phyloP scores from a whole-genome alignment of 2,329 filamentous ascomycete genomes.

The Colletotrichum lindemuthianum region DNA sequence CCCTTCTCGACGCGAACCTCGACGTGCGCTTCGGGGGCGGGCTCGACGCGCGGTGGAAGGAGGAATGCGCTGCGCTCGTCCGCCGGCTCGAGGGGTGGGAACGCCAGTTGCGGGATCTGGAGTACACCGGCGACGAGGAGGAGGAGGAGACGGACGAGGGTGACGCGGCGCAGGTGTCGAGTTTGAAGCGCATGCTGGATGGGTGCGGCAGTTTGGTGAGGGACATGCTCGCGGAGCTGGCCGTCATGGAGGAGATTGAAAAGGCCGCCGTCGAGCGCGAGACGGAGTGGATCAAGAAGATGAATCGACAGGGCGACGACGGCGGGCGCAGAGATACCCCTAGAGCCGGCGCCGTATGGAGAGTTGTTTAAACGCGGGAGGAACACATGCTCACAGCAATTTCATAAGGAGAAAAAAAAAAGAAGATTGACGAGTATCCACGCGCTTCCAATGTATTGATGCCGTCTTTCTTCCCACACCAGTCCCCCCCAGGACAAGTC shows the following conservation, averaged over 20 bases:
- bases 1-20: slow-evolving; percentile 45
- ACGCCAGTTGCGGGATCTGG: slow-evolving; percentile 58
- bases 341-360: slow-evolving; percentile 60
- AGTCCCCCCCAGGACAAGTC: too few relatives aligned
- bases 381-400: neutral
- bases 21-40: slow-evolving; percentile 62
- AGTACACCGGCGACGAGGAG: slow-evolving; percentile 39
- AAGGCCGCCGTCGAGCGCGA: slow-evolving; percentile 65
- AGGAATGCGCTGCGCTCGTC: slow-evolving; percentile 62
- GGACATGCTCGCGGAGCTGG: slow-evolving; percentile 71
- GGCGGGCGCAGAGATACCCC: slow-evolving; percentile 43
- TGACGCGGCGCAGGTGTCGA: slow-evolving; percentile 42
- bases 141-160: slow-evolving; percentile 29
- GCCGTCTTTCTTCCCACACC: too few relatives aligned
- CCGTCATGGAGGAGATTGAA: slow-evolving; percentile 71
- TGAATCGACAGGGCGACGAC: slow-evolving; percentile 57
- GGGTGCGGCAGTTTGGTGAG: slow-evolving; percentile 60
- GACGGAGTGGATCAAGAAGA: slow-evolving; percentile 65
- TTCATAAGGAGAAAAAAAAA: neutral
- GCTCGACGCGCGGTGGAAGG: slow-evolving; percentile 67
- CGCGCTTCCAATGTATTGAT: too few relatives aligned
- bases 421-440: neutral
- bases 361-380: slow-evolving; percentile 40
- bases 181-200: slow-evolving; percentile 58
- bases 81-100: slow-evolving; percentile 67